phyloP scores from a whole-genome alignment of 208 protist genomes.

The Sergeia podlipaevii region DNA sequence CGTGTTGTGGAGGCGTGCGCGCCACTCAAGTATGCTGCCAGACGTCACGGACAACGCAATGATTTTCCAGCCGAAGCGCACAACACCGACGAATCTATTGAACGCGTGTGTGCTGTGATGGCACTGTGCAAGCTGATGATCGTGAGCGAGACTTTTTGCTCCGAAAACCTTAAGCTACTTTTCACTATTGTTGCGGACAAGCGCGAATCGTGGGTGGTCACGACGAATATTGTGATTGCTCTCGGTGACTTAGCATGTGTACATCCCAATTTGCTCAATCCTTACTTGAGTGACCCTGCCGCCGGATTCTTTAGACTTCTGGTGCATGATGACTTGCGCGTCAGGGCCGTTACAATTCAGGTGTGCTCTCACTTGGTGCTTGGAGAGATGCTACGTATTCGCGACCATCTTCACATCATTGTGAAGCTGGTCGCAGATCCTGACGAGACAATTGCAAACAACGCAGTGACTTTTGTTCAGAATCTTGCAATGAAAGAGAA shows the following conservation, averaged over 20 bases:
- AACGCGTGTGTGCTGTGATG: conserved; percentile 81
- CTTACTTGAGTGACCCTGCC: conserved; percentile 69
- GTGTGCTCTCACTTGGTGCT: conserved; percentile 90
- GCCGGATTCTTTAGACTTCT: conserved; percentile 85
- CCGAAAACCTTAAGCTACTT: conserved; percentile 66
- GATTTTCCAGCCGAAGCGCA: no score
- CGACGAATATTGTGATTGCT: conserved; percentile 85
- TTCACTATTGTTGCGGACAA: conserved; percentile 74
- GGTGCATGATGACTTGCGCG: conserved; percentile 78
- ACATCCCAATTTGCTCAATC: conserved; percentile 80
- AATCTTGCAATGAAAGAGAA: conserved; percentile 88
- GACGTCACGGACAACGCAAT: no score
- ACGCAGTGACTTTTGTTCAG: conserved; percentile 86
- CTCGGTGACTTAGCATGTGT: conserved; percentile 87
- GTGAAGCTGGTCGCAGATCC: conserved; percentile 87
- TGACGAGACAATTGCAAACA: conserved; percentile 77
- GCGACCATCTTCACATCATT: conserved; percentile 83
- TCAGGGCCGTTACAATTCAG: conserved; percentile 88
- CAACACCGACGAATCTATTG: conserved; percentile 31
- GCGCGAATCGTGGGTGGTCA: conserved; percentile 81
- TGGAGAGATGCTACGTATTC: conserved; percentile 88
- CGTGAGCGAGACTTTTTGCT: conserved; percentile 70
- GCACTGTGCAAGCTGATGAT: conserved; percentile 86
- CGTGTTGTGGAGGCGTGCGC: conserved; percentile 53
- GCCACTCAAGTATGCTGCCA: no score